Base-by-base conservation (phyloP, 768 basidiomycete species). In the Tulasnella calospora region DNA sequence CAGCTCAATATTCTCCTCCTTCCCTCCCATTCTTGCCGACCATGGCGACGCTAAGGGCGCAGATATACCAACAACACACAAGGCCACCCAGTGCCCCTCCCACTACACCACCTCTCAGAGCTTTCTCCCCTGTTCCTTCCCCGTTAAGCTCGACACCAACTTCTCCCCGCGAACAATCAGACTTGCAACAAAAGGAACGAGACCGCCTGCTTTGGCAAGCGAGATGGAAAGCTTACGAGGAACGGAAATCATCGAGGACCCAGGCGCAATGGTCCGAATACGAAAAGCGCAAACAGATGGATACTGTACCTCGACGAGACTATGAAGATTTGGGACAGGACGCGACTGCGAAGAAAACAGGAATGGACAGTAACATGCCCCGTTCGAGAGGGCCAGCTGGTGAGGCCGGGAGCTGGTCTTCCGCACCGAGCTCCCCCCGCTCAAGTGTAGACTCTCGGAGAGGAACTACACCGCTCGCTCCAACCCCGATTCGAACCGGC, bases 151-250 rank as follows among this genome's bases (percentile, higher is more conserved):
- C 46, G 46, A 47, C 46, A 17, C 46, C 46, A 47, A 17, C 51
- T n/a, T 51, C 51, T 7, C 51, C 51, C 21, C 70, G 70, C 70
- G 70, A 71, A 9, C 33, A 35, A 21, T 27, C 36, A 33, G 73
- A 74, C 17, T 44, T 23, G 27, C 38, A 74, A 0, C 38, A 40
- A 46, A 47, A 74, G 38, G 73, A 74, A 47, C 73, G 73, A 35
- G 70, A 71, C 70, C 33, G 40, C 7, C 70, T 71, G 33, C 70
- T 71, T 8, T 71, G 70, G 70, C 70, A 71, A 13, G 73, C 73
- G 17, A 38, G 46, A 74, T 78, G 78, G 78, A 44, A 51, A 27
- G 74, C 40, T 27, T 78, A 78, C 33, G 78, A 78, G 44, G 78
- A 78, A 13, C 23, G 74, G 23, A 78, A 78, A 51, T 19, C 38